Conservation (phyloP, 73 alveolate species). For the Tetrahymena malaccensis region DNA sequence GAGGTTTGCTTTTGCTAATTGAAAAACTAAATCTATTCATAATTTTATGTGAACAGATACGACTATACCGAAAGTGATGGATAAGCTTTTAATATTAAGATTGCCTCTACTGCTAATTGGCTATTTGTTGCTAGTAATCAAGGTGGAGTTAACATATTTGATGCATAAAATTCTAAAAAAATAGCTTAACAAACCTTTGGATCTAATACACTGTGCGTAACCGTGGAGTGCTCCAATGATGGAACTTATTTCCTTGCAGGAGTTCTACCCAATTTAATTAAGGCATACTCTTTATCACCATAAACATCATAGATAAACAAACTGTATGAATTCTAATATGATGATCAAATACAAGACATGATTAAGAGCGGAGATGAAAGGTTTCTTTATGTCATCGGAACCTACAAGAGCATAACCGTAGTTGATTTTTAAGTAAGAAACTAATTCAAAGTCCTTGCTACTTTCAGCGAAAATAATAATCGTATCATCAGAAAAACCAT, state of each 20-base stretch:
- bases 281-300: background rate
- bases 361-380: background rate
- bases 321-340: background rate
- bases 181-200: background rate
- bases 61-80: background rate
- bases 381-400: background rate
- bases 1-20: too few relatives aligned
- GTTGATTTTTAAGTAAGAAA: background rate
- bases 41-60: background rate
- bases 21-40: background rate
- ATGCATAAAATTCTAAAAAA: background rate
- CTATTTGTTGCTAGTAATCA: background rate
- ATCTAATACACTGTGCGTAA: background rate
- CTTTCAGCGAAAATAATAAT: background rate
- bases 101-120: background rate
- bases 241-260: background rate
- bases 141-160: background rate
- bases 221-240: background rate
- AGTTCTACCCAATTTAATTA: background rate
- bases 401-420: background rate
- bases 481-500: background rate
- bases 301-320: background rate
- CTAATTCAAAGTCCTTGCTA: background rate
- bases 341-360: background rate
- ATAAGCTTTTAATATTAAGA: background rate